Evolutionary conservation across 176 grass and related monocot genomes (phyloP).

Genomic region (Leersia perrieri): DNA sequence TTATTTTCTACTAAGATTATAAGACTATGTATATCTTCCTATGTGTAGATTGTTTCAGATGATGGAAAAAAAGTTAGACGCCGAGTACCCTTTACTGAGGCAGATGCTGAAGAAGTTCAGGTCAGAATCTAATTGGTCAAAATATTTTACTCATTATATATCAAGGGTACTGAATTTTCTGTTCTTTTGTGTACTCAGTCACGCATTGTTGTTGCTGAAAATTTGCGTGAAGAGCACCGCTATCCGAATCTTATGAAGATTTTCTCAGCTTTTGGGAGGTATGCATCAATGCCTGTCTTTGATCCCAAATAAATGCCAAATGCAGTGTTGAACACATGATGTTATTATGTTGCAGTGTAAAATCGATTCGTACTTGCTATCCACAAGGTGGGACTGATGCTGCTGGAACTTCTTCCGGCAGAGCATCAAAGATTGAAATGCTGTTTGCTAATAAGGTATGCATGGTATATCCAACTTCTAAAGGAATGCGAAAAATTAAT

Average conservation of each 20-base stretch:
- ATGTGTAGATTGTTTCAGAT: constrained; percentile 82
- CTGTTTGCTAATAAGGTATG: constrained; percentile 90
- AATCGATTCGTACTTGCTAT: constrained; percentile 95
- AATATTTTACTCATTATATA: background rate
- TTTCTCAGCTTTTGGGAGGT: constrained; percentile 93
- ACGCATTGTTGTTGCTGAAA: constrained; percentile 94
- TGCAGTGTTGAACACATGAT: constrained; percentile 10
- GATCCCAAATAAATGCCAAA: constrained; percentile 4
- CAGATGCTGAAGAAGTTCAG: constrained; percentile 81
- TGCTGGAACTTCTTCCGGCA: constrained; percentile 46
- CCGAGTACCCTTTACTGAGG: constrained; percentile 60
- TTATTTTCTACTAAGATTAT: background rate
- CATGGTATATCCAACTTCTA: background rate
- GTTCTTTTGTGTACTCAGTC: constrained; percentile 43
- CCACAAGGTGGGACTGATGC: constrained; percentile 59
- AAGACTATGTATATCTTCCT: background rate
- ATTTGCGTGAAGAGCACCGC: constrained; percentile 83
- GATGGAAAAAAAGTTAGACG: constrained; percentile 86
- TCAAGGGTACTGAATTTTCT: constrained; percentile 9
- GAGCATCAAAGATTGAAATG: constrained; percentile 78
- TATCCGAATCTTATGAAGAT: constrained; percentile 92
- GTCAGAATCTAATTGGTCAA: constrained; percentile 34
- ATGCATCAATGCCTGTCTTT: constrained; percentile 21
- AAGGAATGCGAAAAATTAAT: background rate
- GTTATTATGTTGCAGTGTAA: constrained; percentile 64